Evolutionary conservation across 2,329 filamentous ascomycete genomes (phyloP).

Genomic region (Alternaria sp.): DNA sequence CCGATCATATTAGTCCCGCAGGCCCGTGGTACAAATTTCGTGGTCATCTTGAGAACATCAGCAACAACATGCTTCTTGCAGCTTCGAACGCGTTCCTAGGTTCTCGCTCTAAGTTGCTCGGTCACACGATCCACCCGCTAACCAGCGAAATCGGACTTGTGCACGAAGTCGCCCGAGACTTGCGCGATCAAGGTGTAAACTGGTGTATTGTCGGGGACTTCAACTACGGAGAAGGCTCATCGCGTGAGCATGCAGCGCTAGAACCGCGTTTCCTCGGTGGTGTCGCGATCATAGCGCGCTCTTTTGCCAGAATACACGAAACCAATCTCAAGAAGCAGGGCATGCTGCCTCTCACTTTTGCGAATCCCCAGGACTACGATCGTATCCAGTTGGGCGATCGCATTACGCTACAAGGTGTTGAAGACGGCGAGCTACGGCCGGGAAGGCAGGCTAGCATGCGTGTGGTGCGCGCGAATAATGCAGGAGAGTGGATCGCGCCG

Average conservation of each 20-base stretch:
- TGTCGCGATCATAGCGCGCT: conserved; percentile 30
- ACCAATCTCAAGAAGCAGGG: conserved; percentile 41
- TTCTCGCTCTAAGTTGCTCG: conserved; percentile 26
- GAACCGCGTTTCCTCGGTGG: conserved; percentile 34
- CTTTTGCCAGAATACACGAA: conserved; percentile 39
- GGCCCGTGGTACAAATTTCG: conserved; percentile 51
- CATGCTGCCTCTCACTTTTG: conserved; percentile 36
- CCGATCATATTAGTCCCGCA: conserved; percentile 50
- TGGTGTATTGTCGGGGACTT: conserved; percentile 47
- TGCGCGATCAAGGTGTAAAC: conserved; percentile 22
- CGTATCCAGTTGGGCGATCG: conserved; percentile 23
- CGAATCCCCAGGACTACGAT: conserved; percentile 22
- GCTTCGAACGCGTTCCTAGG: conserved; percentile 40
- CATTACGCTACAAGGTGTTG: conserved; percentile 23
- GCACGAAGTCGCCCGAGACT: conserved; percentile 33
- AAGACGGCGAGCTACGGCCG: conserved; percentile 28
- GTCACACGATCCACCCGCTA: conserved; percentile 32
- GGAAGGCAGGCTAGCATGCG: conserved; percentile 39
- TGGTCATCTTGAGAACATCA: conserved; percentile 50
- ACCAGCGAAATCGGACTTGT: conserved; percentile 22
- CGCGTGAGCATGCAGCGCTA: conserved; percentile 36
- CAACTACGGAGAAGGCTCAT: conserved; percentile 39
- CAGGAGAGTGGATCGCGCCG: conserved; percentile 33
- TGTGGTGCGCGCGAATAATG: conserved; percentile 27
- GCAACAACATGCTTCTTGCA: conserved; percentile 46